These are phyloP conservation scores for Hypoxylon sp. DNA, from an alignment of 2,329 filamentous ascomycete genomes.

Conservation along the genomic window DNA sequence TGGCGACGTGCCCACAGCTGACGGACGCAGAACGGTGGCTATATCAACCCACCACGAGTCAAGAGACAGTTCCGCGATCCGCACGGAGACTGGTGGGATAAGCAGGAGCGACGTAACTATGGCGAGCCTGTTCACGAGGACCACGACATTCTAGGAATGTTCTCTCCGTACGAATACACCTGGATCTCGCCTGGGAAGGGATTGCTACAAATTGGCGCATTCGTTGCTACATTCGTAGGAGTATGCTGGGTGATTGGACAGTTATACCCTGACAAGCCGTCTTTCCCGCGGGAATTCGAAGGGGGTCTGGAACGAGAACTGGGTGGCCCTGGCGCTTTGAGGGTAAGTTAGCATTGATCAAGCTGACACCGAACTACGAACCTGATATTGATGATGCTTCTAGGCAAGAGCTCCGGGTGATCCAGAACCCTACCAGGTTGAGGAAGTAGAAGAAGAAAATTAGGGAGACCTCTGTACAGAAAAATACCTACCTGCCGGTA, in stretches of 20 bases:
- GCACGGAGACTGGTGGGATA: slow-evolving; percentile 95
- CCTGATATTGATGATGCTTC: slow-evolving; percentile 34
- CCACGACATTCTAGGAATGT: slow-evolving; percentile 90
- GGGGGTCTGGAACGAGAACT: slow-evolving; percentile 80
- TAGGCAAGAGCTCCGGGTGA: slow-evolving; percentile 69
- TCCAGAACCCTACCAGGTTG: slow-evolving; percentile 61
- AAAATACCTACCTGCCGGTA: slow-evolving; percentile 3
- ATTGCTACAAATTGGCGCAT: slow-evolving; percentile 74
- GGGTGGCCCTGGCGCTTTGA: slow-evolving; percentile 74
- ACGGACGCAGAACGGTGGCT: slow-evolving; percentile 80
- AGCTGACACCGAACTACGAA: background rate
- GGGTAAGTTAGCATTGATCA: slow-evolving; percentile 64
- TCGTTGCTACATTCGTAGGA: slow-evolving; percentile 72
- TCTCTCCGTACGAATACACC: slow-evolving; percentile 90
- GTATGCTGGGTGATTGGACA: slow-evolving; percentile 76
- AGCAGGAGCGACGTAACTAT: slow-evolving; percentile 96
- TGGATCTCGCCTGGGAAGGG: slow-evolving; percentile 80
- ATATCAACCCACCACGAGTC: slow-evolving; percentile 80
- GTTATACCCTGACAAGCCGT: slow-evolving; percentile 78
- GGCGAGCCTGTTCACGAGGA: slow-evolving; percentile 98
- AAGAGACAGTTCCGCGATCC: slow-evolving; percentile 96
- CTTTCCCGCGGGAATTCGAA: slow-evolving; percentile 77
- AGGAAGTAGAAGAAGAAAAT: slow-evolving; percentile 46
- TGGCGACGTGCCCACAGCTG: slow-evolving; percentile 29
- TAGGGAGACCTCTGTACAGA: slow-evolving; percentile 22